Evolutionary conservation across 2,329 filamentous ascomycete genomes (phyloP).

Genomic region (Epicoccum sorghinum): DNA sequence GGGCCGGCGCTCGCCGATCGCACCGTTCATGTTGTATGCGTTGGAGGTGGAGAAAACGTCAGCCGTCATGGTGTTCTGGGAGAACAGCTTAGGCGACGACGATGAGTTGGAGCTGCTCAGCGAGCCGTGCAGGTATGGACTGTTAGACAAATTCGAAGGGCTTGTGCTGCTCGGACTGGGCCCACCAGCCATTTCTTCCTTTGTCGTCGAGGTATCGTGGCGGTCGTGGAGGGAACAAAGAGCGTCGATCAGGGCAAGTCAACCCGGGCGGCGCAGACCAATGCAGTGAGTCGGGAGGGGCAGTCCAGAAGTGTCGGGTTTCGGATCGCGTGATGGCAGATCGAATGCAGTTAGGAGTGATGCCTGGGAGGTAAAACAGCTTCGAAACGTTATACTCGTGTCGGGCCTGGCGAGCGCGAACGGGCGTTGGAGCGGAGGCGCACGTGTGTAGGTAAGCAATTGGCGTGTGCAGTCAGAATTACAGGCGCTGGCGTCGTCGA

Average conservation of each 20-base stretch:
- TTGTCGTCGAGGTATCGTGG: constrained; percentile 39
- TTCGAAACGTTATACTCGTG: constrained; percentile 43
- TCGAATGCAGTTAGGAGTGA: constrained; percentile 21
- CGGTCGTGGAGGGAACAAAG: constrained; percentile 42
- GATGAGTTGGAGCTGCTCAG: constrained; percentile 49
- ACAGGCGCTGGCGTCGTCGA: constrained; percentile 15
- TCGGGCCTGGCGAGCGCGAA: constrained; percentile 5
- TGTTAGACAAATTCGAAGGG: constrained; percentile 49
- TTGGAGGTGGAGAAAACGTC: constrained; percentile 51
- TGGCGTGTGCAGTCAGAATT: constrained; percentile 24
- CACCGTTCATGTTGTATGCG: constrained; percentile 47
- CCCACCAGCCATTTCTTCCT: constrained; percentile 48
- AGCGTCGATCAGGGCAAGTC: constrained; percentile 22
- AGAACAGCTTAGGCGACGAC: constrained; percentile 46
- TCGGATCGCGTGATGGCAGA: constrained; percentile 23
- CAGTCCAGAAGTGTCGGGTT: constrained; percentile 28
- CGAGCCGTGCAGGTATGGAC: constrained; percentile 47
- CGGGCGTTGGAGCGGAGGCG: constrained; percentile 9
- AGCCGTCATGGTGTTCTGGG: constrained; percentile 47
- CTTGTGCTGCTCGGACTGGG: constrained; percentile 51
- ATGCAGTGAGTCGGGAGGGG: constrained; percentile 19
- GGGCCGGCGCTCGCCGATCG: constrained; percentile 50
- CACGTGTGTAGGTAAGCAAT: constrained; percentile 27
- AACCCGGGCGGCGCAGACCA: constrained; percentile 27
- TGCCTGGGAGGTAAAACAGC: constrained; percentile 38